These are phyloP conservation scores for Kodamaea sp. DNA, from an alignment of 1,139 yeast genomes.

Conservation along the genomic window DNA sequence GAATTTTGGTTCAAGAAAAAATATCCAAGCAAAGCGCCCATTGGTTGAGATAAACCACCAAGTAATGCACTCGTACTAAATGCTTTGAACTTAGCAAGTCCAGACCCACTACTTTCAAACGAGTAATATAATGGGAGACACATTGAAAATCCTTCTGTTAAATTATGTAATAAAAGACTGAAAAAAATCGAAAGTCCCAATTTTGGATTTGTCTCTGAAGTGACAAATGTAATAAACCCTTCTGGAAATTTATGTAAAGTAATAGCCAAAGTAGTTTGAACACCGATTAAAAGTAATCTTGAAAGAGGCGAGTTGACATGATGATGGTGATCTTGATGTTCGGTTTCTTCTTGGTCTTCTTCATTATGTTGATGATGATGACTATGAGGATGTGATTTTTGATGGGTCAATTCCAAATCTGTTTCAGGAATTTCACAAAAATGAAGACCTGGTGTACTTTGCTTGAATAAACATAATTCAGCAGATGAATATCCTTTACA, in stretches of 20 bases:
- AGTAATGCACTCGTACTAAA: slow-evolving; percentile 59
- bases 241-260: slow-evolving; percentile 92
- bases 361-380: slow-evolving; percentile 10
- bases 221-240: slow-evolving; percentile 83
- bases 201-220: slow-evolving; percentile 67
- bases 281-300: slow-evolving; percentile 74
- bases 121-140: slow-evolving; percentile 85
- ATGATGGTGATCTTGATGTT: slow-evolving; percentile 60
- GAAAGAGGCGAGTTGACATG: slow-evolving; percentile 77
- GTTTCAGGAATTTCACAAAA: slow-evolving; percentile 37
- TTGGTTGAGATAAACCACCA: slow-evolving; percentile 84
- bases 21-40: slow-evolving; percentile 79
- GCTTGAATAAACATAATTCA: slow-evolving; percentile 26
- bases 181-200: slow-evolving; percentile 79
- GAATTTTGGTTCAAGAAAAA: slow-evolving; percentile 44
- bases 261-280: slow-evolving; percentile 86
- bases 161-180: slow-evolving; percentile 82
- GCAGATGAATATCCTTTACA: slow-evolving; percentile 55
- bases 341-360: slow-evolving; percentile 16
- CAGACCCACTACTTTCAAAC: slow-evolving; percentile 22
- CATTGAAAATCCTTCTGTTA: slow-evolving; percentile 95
- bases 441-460: slow-evolving; percentile 22
- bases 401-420: slow-evolving; percentile 6
- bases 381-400: slow-evolving; percentile 5
- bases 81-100: slow-evolving; percentile 55